A percentile compares a stretch with the other conserved stretches of the same genome.
Evolutionary conservation across 2,329 filamentous ascomycete species (phyloP).

Genomic region (Aspergillus fumigatus): DNA sequence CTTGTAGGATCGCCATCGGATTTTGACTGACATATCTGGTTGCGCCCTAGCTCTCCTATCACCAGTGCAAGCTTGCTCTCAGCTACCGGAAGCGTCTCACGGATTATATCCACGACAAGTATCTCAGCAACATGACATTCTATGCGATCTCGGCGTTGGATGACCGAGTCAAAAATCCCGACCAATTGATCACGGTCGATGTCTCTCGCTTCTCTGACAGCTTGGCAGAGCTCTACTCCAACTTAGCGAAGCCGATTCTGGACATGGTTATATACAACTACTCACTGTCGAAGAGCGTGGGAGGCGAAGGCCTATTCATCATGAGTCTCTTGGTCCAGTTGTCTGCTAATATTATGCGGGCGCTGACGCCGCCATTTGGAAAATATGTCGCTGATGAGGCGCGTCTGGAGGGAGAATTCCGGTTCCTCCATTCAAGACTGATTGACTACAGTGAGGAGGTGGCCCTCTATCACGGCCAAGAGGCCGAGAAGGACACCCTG

Average conservation of each 20-base stretch:
- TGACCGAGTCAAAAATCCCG: constrained; percentile 96
- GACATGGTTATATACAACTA: constrained; percentile 98
- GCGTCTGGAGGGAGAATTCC: constrained; percentile 88
- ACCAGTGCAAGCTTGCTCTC: constrained; percentile 89
- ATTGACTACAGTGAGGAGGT: constrained; percentile 97
- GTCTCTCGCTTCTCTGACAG: constrained; percentile 95
- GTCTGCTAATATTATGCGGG: constrained; percentile 88
- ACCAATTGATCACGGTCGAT: constrained; percentile 95
- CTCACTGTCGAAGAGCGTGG: constrained; percentile 88
- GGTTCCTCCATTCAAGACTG: constrained; percentile 87
- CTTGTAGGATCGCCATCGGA: not conserved
- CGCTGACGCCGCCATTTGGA: constrained; percentile 90
- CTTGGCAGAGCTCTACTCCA: constrained; percentile 90
- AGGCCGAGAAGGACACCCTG: constrained; percentile 90
- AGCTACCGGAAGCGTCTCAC: constrained; percentile 91
- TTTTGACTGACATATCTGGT: constrained; percentile 2
- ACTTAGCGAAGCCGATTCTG: constrained; percentile 86
- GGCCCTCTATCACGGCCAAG: constrained; percentile 84
- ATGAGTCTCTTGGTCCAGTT: constrained; percentile 93
- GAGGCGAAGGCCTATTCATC: constrained; percentile 89
- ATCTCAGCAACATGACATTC: constrained; percentile 95
- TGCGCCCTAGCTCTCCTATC: constrained; percentile 71
- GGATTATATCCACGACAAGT: constrained; percentile 91
- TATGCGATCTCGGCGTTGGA: constrained; percentile 94
- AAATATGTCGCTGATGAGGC: constrained; percentile 98